Evolutionary conservation across 2,329 filamentous ascomycete species (phyloP), one percentile per base, ranked within the genome.

Genomic region (Pyricularia sp.): DNA sequence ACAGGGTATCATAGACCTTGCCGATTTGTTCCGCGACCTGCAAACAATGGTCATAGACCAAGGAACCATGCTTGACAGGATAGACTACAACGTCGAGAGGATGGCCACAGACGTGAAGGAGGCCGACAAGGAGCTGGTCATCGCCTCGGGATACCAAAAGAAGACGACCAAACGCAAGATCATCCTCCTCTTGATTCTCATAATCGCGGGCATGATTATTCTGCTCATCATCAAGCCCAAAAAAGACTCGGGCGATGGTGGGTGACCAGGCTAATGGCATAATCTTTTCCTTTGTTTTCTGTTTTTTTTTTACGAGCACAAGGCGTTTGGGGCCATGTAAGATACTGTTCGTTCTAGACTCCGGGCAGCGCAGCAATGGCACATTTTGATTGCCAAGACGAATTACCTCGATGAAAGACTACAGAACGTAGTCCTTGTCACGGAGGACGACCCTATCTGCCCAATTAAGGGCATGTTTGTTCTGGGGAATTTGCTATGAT

Each of bases 51-150:
- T 96, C 73, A 94, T 97, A 72, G 92, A 95, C 76, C 92, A 95
- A 78, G 93, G 93, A 68, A 95, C 92, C 17, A 92, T 96, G 86
- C 85, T 97, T 26, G 94, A 97, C 79, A 90, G 95, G 75, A 96
- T 97, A 74, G 97, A 99, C 79, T 99, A 97, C 81, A 99, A 99
- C 75, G 93, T 99, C 68, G 95, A 99, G 80, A 87, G 90, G 71
- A 97, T 98, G 92, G 88, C 89, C n/a, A 90, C 89, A 25, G 93
- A 98, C 75, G 93, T 99, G 70, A 97, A 97, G 77, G 92, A 86
- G 25, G 95, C 95, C 3, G 92, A 97, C 71, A 95, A 94, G 78
- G 95, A 99, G 80, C 85, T 99, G 68, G 93, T 89, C 71, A 89
- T 96, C 69, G 91, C 95, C 17, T 93, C 91, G 4, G 91, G 91